Evolutionary conservation across 495 filamentous ascomycete species (phyloP).

Genomic region (Penicillium steckii): DNA sequence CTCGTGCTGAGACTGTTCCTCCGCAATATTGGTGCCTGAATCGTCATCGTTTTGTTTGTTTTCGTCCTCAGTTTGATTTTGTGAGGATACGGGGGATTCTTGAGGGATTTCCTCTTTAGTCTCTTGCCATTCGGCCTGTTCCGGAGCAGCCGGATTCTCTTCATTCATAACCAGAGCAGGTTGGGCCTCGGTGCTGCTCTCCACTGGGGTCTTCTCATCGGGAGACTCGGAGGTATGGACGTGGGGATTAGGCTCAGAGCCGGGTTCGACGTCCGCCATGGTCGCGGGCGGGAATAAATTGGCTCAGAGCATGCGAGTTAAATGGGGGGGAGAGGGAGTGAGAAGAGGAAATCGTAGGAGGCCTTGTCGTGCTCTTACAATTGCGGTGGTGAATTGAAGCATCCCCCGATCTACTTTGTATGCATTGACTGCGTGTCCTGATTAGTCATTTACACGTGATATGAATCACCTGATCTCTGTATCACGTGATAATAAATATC

Average conservation of each 20-base stretch:
- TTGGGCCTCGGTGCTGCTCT: conserved; percentile 19
- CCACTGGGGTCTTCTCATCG: not conserved
- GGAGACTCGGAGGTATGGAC: conserved; percentile 22
- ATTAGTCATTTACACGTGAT: not conserved
- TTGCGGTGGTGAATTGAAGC: not conserved
- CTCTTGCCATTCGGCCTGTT: conserved; percentile 30
- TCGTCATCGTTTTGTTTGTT: conserved; percentile 2
- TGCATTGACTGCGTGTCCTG: conserved; percentile 2
- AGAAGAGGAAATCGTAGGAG: not conserved
- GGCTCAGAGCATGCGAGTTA: conserved; percentile 4
- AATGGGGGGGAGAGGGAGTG: not conserved
- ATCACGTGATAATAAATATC: conserved; percentile 2
- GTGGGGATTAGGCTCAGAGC: conserved; percentile 35
- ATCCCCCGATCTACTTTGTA: not conserved
- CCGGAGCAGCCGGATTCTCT: conserved; percentile 33
- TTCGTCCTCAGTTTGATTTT: conserved; percentile 15
- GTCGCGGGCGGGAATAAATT: conserved; percentile 37
- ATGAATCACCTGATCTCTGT: conserved; percentile 13
- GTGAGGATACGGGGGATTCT: conserved; percentile 1
- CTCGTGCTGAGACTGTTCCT: not conserved
- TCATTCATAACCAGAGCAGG: conserved; percentile 19
- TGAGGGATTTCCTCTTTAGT: conserved; percentile 24
- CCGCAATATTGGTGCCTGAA: not conserved
- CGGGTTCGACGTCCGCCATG: conserved; percentile 48
- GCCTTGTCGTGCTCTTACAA: not conserved